These are phyloP conservation scores for Aspergillus ustus DNA, from an alignment of 2,329 filamentous ascomycete genomes.

Conservation along the genomic window DNA sequence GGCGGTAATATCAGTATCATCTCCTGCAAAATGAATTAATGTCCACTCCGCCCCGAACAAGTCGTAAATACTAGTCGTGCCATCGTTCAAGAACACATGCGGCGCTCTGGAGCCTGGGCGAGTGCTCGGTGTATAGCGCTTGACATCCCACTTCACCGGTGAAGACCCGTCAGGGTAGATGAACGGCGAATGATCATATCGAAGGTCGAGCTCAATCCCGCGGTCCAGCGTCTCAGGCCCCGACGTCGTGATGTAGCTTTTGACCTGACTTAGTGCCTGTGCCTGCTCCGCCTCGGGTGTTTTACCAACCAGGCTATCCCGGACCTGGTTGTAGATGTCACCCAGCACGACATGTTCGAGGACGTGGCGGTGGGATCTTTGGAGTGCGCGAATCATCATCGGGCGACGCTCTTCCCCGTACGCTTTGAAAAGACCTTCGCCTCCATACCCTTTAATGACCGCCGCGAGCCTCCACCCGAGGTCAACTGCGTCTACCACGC, in stretches of 20 bases:
- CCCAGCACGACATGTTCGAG: constrained; percentile 13
- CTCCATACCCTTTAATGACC: constrained; percentile 31
- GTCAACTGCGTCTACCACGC: constrained; percentile 40
- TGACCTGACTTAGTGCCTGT: neutral
- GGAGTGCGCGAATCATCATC: constrained; percentile 30
- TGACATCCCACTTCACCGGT: constrained; percentile 21
- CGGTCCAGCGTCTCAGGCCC: constrained; percentile 19
- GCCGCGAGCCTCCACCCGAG: constrained; percentile 42
- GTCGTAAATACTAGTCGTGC: constrained; percentile 31
- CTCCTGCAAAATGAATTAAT: constrained; percentile 21
- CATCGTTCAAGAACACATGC: constrained; percentile 36
- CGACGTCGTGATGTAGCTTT: neutral
- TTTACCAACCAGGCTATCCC: neutral
- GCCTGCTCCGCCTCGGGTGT: neutral
- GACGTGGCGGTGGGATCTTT: constrained; percentile 25
- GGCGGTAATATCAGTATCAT: neutral
- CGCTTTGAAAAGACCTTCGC: constrained; percentile 27
- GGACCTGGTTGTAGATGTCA: neutral
- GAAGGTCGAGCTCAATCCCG: constrained; percentile 29
- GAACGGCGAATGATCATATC: constrained; percentile 24
- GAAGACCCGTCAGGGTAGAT: constrained; percentile 18
- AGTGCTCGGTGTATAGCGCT: constrained; percentile 33
- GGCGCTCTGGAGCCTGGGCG: constrained; percentile 37
- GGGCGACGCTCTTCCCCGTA: constrained; percentile 37
- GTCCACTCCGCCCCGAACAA: constrained; percentile 31